These are phyloP conservation scores for Penicillium hordei DNA, from an alignment of 2,329 filamentous ascomycete genomes.

Conservation along the genomic window DNA sequence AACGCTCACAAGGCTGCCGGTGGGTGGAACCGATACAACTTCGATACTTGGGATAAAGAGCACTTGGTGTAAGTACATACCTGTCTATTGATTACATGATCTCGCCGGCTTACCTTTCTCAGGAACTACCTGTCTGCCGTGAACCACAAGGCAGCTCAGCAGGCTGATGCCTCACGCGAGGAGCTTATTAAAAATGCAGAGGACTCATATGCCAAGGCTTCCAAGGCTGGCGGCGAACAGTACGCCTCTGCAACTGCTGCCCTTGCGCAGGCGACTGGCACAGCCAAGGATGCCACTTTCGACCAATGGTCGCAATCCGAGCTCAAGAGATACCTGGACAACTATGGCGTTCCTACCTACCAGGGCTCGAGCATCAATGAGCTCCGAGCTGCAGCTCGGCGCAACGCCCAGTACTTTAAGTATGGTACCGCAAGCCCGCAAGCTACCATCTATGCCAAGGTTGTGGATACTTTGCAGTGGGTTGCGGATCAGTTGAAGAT, in stretches of 20 bases:
- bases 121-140: conserved; percentile 52
- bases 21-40: conserved; percentile 72
- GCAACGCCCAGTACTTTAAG: conserved; percentile 72
- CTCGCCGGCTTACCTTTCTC: conserved; percentile 40
- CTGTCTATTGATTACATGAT: conserved; percentile 1
- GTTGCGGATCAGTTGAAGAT: conserved; percentile 50
- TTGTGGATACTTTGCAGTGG: conserved; percentile 52
- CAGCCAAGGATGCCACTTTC: conserved; percentile 66
- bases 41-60: conserved; percentile 72
- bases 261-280: conserved; percentile 63
- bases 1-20: conserved; percentile 68
- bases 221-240: conserved; percentile 46
- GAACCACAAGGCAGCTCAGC: conserved; percentile 58
- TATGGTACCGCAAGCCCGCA: conserved; percentile 69
- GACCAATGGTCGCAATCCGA: conserved; percentile 71
- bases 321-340: conserved; percentile 76
- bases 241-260: conserved; percentile 70
- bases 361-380: conserved; percentile 69
- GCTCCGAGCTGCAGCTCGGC: conserved; percentile 68
- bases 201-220: conserved; percentile 48
- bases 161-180: conserved; percentile 67
- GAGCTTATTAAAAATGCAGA: conserved; percentile 64
- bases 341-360: conserved; percentile 68
- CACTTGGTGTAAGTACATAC: conserved; percentile 58
- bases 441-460: conserved; percentile 65